A percentile compares a stretch with the other conserved stretches of the same genome.
Evolutionary conservation across 2,329 filamentous ascomycete genomes (phyloP).

Genomic region (Phialophora macrospora): DNA sequence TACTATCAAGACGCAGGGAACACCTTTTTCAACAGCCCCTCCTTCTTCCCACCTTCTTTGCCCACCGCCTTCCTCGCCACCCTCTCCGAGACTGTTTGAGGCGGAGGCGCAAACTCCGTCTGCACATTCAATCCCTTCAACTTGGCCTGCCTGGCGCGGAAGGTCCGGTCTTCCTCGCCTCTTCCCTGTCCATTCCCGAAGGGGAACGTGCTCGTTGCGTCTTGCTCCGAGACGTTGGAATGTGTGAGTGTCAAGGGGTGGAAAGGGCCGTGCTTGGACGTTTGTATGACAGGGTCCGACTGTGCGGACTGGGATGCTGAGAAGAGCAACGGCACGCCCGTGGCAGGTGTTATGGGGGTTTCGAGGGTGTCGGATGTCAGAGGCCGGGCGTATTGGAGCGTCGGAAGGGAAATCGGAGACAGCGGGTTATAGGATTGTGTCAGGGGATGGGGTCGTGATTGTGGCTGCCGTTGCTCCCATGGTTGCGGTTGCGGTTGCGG

Average conservation of each 20-base stretch:
- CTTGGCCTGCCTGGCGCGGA: conserved; percentile 10
- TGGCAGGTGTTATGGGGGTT: conserved; percentile 26
- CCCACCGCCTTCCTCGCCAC: conserved; percentile 17
- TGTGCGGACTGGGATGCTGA: not conserved
- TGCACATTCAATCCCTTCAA: conserved; percentile 18
- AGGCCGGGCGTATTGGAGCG: conserved; percentile 23
- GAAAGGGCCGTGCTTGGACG: conserved; percentile 8
- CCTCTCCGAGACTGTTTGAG: not conserved
- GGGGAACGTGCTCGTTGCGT: conserved; percentile 9
- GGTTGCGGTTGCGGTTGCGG: conserved; percentile 1
- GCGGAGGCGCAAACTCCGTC: conserved; percentile 32
- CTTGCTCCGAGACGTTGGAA: not conserved
- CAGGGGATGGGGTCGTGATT: not conserved
- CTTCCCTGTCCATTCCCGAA: conserved; percentile 2
- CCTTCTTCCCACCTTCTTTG: conserved; percentile 24
- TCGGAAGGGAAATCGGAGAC: not conserved
- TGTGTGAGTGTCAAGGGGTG: conserved; percentile 9
- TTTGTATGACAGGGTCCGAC: not conserved
- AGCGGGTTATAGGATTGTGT: not conserved
- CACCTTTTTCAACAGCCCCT: conserved; percentile 28
- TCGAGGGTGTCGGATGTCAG: conserved; percentile 19
- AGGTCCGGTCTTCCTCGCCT: conserved; percentile 11
- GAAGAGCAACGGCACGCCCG: conserved; percentile 23
- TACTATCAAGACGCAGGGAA: conserved; percentile 20
- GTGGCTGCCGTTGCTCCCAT: too few species aligned